Conservation (phyloP, 768 basidiomycete genomes). For the Amanita molliuscula region DNA sequence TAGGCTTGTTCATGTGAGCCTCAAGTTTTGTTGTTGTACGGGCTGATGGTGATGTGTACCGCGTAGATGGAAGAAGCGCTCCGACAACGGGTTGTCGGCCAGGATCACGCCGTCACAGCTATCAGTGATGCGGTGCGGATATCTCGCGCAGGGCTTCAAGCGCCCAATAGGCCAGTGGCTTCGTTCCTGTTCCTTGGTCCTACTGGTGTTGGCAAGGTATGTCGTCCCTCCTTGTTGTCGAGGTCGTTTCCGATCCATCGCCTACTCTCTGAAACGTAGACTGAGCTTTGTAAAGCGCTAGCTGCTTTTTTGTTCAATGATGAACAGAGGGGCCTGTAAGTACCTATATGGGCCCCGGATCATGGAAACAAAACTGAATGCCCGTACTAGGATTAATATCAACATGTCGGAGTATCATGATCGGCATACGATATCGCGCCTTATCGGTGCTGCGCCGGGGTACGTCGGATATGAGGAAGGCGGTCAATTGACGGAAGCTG, state of each 20-base stretch:
- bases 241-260: not conserved
- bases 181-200: conserved; percentile 89
- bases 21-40: not conserved
- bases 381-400: conserved; percentile 61
- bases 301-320: conserved; percentile 87
- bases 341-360: conserved; percentile 7
- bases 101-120: conserved; percentile 78
- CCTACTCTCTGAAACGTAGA: conserved; percentile 32
- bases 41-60: not conserved
- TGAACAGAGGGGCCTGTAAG: conserved; percentile 75
- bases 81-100: conserved; percentile 71
- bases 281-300: conserved; percentile 82
- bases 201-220: conserved; percentile 77
- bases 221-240: not conserved
- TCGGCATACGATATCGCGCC: conserved; percentile 79
- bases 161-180: conserved; percentile 82
- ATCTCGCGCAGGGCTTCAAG: conserved; percentile 84
- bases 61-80: conserved; percentile 81
- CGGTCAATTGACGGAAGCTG: conserved; percentile 85
- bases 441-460: conserved; percentile 90
- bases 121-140: conserved; percentile 89
- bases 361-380: not conserved
- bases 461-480: conserved; percentile 90
- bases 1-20: conserved; percentile 74
- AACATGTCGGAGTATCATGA: conserved; percentile 67